Evolutionary conservation across 345 rosid species (phyloP), one percentile per base, ranked within the genome.

Genomic region (Gossypium arboreum): DNA sequence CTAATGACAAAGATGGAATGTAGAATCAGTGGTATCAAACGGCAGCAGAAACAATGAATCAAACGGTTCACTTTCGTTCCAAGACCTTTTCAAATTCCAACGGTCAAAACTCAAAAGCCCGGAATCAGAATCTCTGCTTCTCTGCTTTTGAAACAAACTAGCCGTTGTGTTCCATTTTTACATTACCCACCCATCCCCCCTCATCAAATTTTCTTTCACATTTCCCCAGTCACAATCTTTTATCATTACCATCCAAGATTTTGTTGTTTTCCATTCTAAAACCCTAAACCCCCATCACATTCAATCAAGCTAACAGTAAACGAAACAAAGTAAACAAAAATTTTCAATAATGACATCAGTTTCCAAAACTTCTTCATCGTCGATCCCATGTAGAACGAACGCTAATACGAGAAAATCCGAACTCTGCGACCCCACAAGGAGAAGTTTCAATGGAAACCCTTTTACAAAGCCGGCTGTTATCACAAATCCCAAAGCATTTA

Each of bases 241-340:
- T 77, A 50, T 67, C 81, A n/a, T 55, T 76, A 34, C 67, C 62
- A 78, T 59, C 59, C 17, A 52, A 76, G 16, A 73, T 55, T 39
- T 65, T 11, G 44, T 39, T 59, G 12, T 76, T 77, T 71, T 13
- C 69, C 59, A 34, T 67, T 64, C 56, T 2, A 25, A 62, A 60
- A 44, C 61, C 48, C 59, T 20, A 22, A 24, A n/a, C 66, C 73
- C 9, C 3, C 0, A 48, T 52, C 41, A 29, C 64, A 56, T 68
- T 17, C 47, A 62, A 63, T 7, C 27, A 65, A 65, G 4, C 51
- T 4, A n/a, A 34, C 9, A 63, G 22, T 34, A 18, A 34, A 17
- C 47, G 13, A 44, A 59, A 34, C 41, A 24, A 65, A 10, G 9
- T 2, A n/a, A 41, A 64, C 39, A 63, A 1, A 41, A 3, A 54